phyloP scores from a whole-genome alignment of 139 green algal genomes.

The Diplosphaera chodatii region DNA sequence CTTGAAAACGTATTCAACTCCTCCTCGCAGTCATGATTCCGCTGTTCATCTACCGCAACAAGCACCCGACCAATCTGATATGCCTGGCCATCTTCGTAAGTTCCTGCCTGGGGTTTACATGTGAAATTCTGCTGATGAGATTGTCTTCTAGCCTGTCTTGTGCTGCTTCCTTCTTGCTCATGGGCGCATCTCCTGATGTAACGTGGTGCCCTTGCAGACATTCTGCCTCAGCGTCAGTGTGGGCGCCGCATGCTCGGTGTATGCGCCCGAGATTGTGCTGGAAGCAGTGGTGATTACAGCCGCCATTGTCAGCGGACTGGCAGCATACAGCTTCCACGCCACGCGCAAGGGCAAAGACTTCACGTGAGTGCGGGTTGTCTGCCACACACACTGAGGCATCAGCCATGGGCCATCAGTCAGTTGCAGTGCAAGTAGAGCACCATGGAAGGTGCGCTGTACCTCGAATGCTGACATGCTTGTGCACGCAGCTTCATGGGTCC shows the following conservation, averaged over 20 bases:
- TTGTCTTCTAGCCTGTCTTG: too few species aligned
- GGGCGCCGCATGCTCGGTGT: slow-evolving; percentile 38
- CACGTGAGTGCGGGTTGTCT: neutral
- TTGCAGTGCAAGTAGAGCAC: too few species aligned
- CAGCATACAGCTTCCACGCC: slow-evolving; percentile 63
- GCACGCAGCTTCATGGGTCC: slow-evolving; percentile 43
- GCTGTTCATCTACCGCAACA: slow-evolving; percentile 45
- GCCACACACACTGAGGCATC: neutral
- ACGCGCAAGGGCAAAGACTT: slow-evolving; percentile 49
- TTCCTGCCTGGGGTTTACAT: slow-evolving; percentile 8
- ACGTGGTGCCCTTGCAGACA: too few species aligned
- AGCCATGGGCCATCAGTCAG: too few species aligned
- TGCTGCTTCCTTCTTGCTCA: neutral
- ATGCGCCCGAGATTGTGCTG: slow-evolving; percentile 45
- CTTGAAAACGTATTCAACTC: slow-evolving; percentile 2
- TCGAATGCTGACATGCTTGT: too few species aligned
- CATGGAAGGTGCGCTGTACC: neutral
- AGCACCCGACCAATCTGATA: slow-evolving; percentile 57
- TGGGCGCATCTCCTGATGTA: too few species aligned
- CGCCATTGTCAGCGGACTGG: slow-evolving; percentile 37
- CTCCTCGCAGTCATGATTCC: slow-evolving; percentile 21
- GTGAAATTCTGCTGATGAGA: too few species aligned
- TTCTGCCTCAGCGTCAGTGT: slow-evolving; percentile 24
- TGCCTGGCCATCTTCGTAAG: slow-evolving; percentile 45
- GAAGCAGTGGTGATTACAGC: slow-evolving; percentile 52